Conservation (phyloP, 192 early-diverging fungal genomes). For the Chytriomyces hyalinus region DNA sequence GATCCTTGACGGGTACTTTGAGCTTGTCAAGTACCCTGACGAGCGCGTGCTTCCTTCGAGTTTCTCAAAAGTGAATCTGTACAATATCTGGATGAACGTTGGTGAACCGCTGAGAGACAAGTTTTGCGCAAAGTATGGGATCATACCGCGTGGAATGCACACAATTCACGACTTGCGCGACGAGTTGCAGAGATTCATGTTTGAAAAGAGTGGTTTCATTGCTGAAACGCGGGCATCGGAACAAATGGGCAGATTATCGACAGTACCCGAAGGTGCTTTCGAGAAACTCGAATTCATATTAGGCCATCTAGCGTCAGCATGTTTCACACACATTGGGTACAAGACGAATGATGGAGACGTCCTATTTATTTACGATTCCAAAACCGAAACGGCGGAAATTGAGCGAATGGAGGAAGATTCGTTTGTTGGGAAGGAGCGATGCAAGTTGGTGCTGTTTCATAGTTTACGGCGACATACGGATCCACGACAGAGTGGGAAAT, state of each 20-base stretch:
- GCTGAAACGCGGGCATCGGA: too few species aligned
- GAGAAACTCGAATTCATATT: slow-evolving; percentile 23
- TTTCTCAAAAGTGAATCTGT: slow-evolving; percentile 28
- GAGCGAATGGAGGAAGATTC: not conserved
- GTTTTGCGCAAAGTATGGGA: slow-evolving; percentile 20
- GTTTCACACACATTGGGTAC: slow-evolving; percentile 28
- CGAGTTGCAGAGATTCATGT: slow-evolving; percentile 8
- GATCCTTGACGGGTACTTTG: not conserved
- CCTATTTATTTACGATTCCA: slow-evolving; percentile 9
- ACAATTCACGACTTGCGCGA: slow-evolving; percentile 1
- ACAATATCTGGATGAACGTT: not conserved
- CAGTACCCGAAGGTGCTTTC: not conserved
- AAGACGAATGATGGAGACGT: not conserved
- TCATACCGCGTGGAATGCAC: slow-evolving; percentile 17
- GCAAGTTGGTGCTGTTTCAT: slow-evolving; percentile 30
- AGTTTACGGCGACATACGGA: not conserved
- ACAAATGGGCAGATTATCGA: not conserved
- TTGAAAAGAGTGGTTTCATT: not conserved
- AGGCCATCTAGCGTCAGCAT: slow-evolving; percentile 21
- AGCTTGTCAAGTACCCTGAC: not conserved
- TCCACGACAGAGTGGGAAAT: not conserved
- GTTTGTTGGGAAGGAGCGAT: not conserved
- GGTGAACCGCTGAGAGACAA: not conserved
- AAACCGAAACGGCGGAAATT: slow-evolving; percentile 2
- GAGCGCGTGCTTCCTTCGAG: slow-evolving; percentile 4